These are phyloP conservation scores for Kalanchoe fedtschenkoi DNA, from an alignment of 164 flowering plant species.

Conservation along the genomic window DNA sequence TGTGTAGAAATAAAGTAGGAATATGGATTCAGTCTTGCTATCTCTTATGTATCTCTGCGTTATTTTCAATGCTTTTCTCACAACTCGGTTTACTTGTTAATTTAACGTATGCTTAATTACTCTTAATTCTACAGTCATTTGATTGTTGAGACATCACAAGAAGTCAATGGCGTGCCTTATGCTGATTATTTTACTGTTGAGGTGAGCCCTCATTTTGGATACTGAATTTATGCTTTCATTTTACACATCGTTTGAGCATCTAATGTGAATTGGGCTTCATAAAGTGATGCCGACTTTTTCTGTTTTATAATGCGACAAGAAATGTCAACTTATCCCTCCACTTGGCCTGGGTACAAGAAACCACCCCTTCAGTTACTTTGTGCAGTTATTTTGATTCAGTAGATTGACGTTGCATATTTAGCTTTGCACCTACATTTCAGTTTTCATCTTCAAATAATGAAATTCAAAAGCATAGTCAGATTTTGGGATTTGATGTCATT, in stretches of 20 bases:
- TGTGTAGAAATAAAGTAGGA: background rate
- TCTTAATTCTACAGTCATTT: conserved; percentile 45
- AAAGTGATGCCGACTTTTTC: background rate
- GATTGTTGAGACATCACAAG: conserved; percentile 81
- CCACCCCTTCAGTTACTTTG: background rate
- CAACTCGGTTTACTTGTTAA: background rate
- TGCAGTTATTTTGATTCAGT: too few relatives aligned
- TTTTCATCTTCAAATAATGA: too few relatives aligned
- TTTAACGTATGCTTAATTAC: background rate
- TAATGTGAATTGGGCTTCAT: background rate
- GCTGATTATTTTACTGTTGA: conserved; percentile 79
- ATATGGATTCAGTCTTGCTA: background rate
- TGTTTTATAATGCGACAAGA: background rate
- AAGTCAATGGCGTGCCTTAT: conserved; percentile 79
- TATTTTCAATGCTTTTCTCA: background rate
- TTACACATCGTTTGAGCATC: background rate
- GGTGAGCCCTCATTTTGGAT: conserved; percentile 30
- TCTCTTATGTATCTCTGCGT: background rate
- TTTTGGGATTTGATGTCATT: background rate
- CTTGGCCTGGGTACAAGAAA: background rate
- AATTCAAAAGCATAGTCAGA: too few relatives aligned
- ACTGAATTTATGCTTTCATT: background rate
- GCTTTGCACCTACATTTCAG: too few relatives aligned
- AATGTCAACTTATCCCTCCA: background rate
- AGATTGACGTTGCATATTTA: too few relatives aligned